Evolutionary conservation across 2,329 filamentous ascomycete genomes (phyloP), one percentile per base, ranked within the genome.

Genomic region (Cadophora sp.): DNA sequence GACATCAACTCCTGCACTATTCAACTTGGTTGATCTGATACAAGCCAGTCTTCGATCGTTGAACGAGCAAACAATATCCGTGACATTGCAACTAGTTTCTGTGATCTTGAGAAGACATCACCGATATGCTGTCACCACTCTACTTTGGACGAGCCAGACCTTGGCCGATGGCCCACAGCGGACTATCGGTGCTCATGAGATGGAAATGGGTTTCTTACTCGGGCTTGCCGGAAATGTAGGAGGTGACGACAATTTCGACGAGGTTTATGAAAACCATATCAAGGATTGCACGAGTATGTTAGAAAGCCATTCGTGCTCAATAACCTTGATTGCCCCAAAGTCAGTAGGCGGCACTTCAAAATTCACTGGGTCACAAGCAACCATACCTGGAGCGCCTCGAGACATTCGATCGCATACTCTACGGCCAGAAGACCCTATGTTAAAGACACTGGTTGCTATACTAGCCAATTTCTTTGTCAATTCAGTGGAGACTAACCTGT

Each of bases 21-120:
- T 97, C 83, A 98, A 97, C 77, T 83, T 99, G 11, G 92, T 97
- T 27, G 96, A 99, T 80, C 86, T 99, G 14, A 91, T 97, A 34
- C 84, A 97, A 2, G 92, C 94, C 43, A 97, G 94, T 75, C 83
- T 97, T 29, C 87, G 89, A 67, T 98, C 96, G 0, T 85, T 87
- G 55, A 97, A 96, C 75, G 87, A 92, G 63, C 94, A 97, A 77
- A 98, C 96, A 0, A 91, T 97, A 19, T 89, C 93, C 71, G 93
- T 97, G 12, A 97, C 95, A 0, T 83, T 99, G 56, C 94, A 95
- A 73, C 85, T 99, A 7, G 86, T 97, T 19, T 95, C 93, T 3
- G 90, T 93, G 12, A 92, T 99, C 71, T 83, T 98, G 67, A 91
- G 91, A 77, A 89, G 93, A 72, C 95, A 98, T 78, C 94, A 97